These are phyloP conservation scores for Scutellaria barbata DNA, from an alignment of 257 asterid species.

Conservation along the genomic window DNA sequence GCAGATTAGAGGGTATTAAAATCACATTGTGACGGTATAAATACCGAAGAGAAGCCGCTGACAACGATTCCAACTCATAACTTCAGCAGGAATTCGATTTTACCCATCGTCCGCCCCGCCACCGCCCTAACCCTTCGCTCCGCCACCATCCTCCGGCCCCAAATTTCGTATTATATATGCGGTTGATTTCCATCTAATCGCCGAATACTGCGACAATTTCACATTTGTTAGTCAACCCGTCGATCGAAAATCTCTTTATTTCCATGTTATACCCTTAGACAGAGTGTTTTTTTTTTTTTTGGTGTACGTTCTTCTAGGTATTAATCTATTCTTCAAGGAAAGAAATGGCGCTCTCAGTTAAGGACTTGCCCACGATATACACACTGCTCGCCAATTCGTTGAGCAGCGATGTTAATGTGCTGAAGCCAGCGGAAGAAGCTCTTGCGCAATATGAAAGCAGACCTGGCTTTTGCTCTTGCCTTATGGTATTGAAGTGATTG, in stretches of 20 bases:
- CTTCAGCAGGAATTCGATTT: conserved; percentile 39
- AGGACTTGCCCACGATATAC: conserved; percentile 89
- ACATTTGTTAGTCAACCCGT: conserved; percentile 37
- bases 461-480: conserved; percentile 96
- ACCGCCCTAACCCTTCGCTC: conserved; percentile 44
- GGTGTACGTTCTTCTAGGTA: background rate
- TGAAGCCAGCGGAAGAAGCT: conserved; percentile 89
- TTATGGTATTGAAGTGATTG: conserved; percentile 63
- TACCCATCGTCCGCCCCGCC: conserved; percentile 45
- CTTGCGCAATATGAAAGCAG: conserved; percentile 83
- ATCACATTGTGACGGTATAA: conserved; percentile 32
- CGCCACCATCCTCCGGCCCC: conserved; percentile 26
- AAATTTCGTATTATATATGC: conserved; percentile 17
- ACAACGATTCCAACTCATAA: conserved; percentile 43
- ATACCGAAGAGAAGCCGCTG: conserved; percentile 33
- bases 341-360: conserved; percentile 75
- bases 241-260: conserved; percentile 43
- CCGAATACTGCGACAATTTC: conserved; percentile 21
- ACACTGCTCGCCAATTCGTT: conserved; percentile 74
- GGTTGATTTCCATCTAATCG: conserved; percentile 5
- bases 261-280: conserved; percentile 1
- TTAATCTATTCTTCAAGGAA: conserved; percentile 11
- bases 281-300: conserved; percentile 14
- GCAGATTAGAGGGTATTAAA: background rate
- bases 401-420: conserved; percentile 71